Evolutionary conservation across 768 basidiomycete species (phyloP).

Genomic region (Termitomyces sp.): DNA sequence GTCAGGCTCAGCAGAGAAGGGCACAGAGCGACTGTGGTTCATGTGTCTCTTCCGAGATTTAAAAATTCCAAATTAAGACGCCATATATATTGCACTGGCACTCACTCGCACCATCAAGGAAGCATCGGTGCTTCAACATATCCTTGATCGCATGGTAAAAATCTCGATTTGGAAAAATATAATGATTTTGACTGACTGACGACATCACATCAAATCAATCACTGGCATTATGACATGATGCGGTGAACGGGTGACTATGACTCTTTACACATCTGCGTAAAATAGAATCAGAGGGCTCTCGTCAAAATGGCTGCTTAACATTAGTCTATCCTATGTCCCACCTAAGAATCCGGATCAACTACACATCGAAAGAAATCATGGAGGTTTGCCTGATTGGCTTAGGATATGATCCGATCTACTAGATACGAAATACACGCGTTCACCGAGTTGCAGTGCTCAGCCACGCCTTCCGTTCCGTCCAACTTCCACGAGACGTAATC

Average conservation of each 20-base stretch:
- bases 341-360: not conserved
- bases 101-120: not conserved
- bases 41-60: not conserved
- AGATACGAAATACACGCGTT: not conserved
- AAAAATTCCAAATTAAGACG: not conserved
- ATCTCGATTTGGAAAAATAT: not conserved
- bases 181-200: not conserved
- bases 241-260: too few species aligned
- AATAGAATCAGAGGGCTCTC: not conserved
- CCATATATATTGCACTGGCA: not conserved
- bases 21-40: too few species aligned
- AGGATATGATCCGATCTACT: conserved; percentile 7
- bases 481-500: conserved; percentile 9
- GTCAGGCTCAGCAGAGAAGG: too few species aligned
- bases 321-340: not conserved
- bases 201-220: too few species aligned
- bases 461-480: conserved; percentile 7
- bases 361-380: not conserved
- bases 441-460: conserved; percentile 5
- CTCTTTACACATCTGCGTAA: not conserved
- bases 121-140: not conserved
- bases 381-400: not conserved
- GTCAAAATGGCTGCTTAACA: not conserved
- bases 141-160: not conserved
- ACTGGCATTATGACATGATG: too few species aligned